A percentile compares a stretch with the other conserved stretches of the same genome.
Evolutionary conservation across 441 rosid species (phyloP).

Genomic region (Erysimum pusillum): DNA sequence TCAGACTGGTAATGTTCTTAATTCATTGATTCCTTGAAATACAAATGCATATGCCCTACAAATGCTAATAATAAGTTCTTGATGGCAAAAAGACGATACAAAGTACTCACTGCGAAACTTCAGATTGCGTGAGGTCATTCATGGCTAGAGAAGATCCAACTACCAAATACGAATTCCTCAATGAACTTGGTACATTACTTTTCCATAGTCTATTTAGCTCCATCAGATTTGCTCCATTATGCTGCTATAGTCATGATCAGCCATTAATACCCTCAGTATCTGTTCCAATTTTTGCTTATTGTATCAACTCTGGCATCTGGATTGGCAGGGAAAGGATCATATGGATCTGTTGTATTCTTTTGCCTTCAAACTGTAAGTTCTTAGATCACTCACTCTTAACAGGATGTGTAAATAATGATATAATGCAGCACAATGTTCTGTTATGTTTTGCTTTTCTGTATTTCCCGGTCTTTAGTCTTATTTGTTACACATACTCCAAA

Average conservation of each 20-base stretch:
- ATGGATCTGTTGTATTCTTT: constrained; percentile 71
- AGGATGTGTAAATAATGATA: too few relatives aligned
- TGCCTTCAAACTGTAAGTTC: too few relatives aligned
- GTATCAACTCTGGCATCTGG: constrained; percentile 35
- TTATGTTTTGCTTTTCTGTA: too few relatives aligned
- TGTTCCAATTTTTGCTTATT: constrained; percentile 10
- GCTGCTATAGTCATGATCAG: constrained; percentile 4
- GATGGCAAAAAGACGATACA: constrained; percentile 70
- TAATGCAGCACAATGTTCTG: too few relatives aligned
- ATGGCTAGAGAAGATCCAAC: constrained; percentile 62
- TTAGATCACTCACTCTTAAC: too few relatives aligned
- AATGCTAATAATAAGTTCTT: constrained; percentile 44
- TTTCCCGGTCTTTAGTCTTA: too few relatives aligned
- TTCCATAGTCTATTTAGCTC: not conserved
- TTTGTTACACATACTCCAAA: too few relatives aligned
- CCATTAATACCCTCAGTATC: not conserved
- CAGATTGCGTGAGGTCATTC: constrained; percentile 94
- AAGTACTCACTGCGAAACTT: constrained; percentile 91
- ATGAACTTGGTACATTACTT: constrained; percentile 80
- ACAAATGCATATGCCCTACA: constrained; percentile 46
- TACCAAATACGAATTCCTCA: constrained; percentile 90
- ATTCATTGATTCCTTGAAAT: constrained; percentile 10
- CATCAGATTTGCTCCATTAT: constrained; percentile 18
- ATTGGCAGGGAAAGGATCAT: constrained; percentile 94
- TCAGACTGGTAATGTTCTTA: constrained; percentile 76